Evolutionary conservation across 148 eudicot genomes (phyloP).

Genomic region (Fagopyrum tataricum): DNA sequence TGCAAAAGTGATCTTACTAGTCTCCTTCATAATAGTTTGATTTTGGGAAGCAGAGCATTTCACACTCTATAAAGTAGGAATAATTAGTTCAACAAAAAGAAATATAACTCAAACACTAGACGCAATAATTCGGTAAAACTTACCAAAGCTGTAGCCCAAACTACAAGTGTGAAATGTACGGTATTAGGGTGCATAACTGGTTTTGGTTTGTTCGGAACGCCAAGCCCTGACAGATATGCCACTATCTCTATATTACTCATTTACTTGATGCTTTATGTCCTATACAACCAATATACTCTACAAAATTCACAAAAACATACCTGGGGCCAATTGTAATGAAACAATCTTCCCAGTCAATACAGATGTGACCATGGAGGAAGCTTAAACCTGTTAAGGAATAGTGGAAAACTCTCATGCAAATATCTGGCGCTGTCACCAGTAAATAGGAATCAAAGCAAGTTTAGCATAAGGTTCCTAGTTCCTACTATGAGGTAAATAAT

Average conservation of each 20-base stretch:
- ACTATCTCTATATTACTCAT: background rate
- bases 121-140: background rate
- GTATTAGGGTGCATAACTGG: background rate
- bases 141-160: constrained; percentile 4
- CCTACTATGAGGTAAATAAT: too few relatives aligned
- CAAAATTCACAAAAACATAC: background rate
- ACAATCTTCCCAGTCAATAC: background rate
- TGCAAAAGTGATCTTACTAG: constrained; percentile 42
- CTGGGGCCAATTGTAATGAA: constrained; percentile 7
- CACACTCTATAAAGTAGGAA: constrained; percentile 26
- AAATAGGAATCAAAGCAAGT: too few relatives aligned
- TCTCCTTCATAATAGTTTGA: constrained; percentile 39
- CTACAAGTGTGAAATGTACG: background rate
- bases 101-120: background rate
- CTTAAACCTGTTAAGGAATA: constrained; percentile 2
- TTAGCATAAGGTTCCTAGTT: too few relatives aligned
- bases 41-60: constrained; percentile 41
- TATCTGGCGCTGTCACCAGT: too few relatives aligned
- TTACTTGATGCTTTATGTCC: too few relatives aligned
- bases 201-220: background rate
- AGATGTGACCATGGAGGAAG: background rate
- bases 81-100: background rate
- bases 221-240: background rate
- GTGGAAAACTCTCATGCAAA: too few relatives aligned
- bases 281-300: too few relatives aligned